Conservation (phyloP, 495 filamentous ascomycete species). For the Neurospora sp. region DNA sequence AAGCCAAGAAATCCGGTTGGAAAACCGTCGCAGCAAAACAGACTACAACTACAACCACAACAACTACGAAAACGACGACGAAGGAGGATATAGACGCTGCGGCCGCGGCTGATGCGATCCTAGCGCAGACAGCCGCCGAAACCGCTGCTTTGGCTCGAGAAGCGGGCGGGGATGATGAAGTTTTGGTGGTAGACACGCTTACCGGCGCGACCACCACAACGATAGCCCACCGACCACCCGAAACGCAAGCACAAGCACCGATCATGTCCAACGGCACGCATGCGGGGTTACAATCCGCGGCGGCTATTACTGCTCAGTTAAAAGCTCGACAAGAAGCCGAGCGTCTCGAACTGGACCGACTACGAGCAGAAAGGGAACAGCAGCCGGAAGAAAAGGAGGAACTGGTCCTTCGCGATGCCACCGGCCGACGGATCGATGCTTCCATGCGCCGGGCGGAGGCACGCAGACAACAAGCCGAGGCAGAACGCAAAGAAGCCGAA, state of each 20-base stretch:
- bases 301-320: slow-evolving; percentile 67
- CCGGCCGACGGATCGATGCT: slow-evolving; percentile 82
- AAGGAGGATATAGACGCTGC: slow-evolving; percentile 34
- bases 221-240: not conserved
- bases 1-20: slow-evolving; percentile 70
- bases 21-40: slow-evolving; percentile 43
- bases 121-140: slow-evolving; percentile 63
- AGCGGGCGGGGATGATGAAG: slow-evolving; percentile 37
- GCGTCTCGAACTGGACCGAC: slow-evolving; percentile 35
- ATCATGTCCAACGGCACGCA: slow-evolving; percentile 79
- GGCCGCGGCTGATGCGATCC: slow-evolving; percentile 71
- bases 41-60: not conserved
- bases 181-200: not conserved
- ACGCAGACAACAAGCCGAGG: slow-evolving; percentile 60
- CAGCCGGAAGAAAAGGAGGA: slow-evolving; percentile 43
- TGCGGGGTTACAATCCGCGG: slow-evolving; percentile 77
- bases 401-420: slow-evolving; percentile 89
- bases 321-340: slow-evolving; percentile 39
- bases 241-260: not conserved
- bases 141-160: slow-evolving; percentile 32
- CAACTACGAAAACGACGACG: slow-evolving; percentile 21
- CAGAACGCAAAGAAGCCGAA: slow-evolving; percentile 49
- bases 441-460: slow-evolving; percentile 82
- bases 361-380: slow-evolving; percentile 19
- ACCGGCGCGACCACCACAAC: not conserved